A percentile compares a stretch with the other conserved stretches of the same genome.
phyloP scores from a whole-genome alignment of 805 yeast genomes.

The Candida dajiaensis region DNA sequence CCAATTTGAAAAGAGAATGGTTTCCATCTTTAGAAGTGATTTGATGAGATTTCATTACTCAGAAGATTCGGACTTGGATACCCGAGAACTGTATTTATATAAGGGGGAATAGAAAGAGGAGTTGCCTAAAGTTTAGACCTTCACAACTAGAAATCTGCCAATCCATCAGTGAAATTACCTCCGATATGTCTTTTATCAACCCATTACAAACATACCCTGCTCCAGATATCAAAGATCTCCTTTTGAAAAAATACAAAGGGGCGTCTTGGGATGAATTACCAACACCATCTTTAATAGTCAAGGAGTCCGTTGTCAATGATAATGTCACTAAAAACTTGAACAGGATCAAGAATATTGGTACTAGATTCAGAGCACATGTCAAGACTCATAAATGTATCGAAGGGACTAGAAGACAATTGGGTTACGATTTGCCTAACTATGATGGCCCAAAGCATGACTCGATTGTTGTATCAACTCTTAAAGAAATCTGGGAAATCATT shows the following conservation, averaged over 20 bases:
- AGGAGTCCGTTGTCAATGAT: slow-evolving; percentile 30
- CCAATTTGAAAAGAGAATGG: too few species aligned
- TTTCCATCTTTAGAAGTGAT: too few species aligned
- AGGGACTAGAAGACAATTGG: slow-evolving; percentile 52
- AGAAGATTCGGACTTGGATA: too few species aligned
- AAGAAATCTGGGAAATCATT: slow-evolving; percentile 54
- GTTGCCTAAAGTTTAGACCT: too few species aligned
- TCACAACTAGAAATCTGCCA: too few species aligned
- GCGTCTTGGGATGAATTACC: slow-evolving; percentile 40
- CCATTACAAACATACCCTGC: slow-evolving; percentile 13
- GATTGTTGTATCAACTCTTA: slow-evolving; percentile 63
- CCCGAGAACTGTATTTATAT: too few species aligned
- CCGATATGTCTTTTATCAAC: slow-evolving; percentile 10
- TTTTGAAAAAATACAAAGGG: slow-evolving; percentile 32
- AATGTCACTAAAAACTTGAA: slow-evolving; percentile 43
- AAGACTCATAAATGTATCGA: slow-evolving; percentile 70
- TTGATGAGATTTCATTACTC: too few species aligned
- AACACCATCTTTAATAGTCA: slow-evolving; percentile 54
- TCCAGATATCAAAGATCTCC: slow-evolving; percentile 9
- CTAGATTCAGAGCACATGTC: slow-evolving; percentile 63
- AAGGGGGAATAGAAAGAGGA: too few species aligned
- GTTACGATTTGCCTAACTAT: slow-evolving; percentile 29
- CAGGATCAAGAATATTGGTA: slow-evolving; percentile 30
- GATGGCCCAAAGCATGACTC: slow-evolving; percentile 34
- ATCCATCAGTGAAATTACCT: background rate